Base-by-base conservation (phyloP, 169 alveolate genomes). In the Neospora caninum region DNA sequence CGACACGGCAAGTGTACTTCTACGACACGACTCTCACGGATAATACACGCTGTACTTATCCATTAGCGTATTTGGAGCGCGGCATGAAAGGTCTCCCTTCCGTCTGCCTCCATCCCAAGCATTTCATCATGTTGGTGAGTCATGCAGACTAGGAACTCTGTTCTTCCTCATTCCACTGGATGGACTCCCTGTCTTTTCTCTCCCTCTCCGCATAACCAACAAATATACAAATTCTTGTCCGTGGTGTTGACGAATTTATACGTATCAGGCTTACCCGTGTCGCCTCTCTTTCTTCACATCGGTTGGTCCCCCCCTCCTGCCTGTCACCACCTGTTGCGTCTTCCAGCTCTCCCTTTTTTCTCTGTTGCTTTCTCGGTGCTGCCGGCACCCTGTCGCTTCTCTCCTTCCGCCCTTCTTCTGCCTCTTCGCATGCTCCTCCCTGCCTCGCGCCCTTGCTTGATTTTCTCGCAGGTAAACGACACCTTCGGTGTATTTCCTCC, bases 401-500 rank as follows among this genome's bases (percentile, higher is more conserved):
- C 73, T 64, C n/a, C 20, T 64, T 64, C 20, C 0, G n/a, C n/a
- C 73, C 0, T 22, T 64, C 73, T 27, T 64, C n/a, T 22, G 73
- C 73, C 18, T 53, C 64, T 27, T 64, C 73, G 25, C 0, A 22
- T 29, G 16, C 73, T 22, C 7, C 73, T 64, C 34, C 34, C 16
- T 16, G 73, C 20, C n/a, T 64, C 31, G 7, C 64, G 64, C 27
- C 18, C 31, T 64, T 64, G 16, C 31, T 64, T 64, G 73, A 1
- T 22, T 49, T 4, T 49, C 58, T 49, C 22, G 4, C 18, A 88
- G 91, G 84, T 93, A 39, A 98, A 99, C 94, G 99, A 98, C 96
- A 99, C 99, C 70, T 98, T 97, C 93, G 99, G 99, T 49, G 99
- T 98, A 31, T 97, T 98, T 36, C 99, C 99, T 29, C 99, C 99